These are phyloP conservation scores for Claviceps sp. DNA, from an alignment of 2,329 filamentous ascomycete species.

Conservation along the genomic window DNA sequence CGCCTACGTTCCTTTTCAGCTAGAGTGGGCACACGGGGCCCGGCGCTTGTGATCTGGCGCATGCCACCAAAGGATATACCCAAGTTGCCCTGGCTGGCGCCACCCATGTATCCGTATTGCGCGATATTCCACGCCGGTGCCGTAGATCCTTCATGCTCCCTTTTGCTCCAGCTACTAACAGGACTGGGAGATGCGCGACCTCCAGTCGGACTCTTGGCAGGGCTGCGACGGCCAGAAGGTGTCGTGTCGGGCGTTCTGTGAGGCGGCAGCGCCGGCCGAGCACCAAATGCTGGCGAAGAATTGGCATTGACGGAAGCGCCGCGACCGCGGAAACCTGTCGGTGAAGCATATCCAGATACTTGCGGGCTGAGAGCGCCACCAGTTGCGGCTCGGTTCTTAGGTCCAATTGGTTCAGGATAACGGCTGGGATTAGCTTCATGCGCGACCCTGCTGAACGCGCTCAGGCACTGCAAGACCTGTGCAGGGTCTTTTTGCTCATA, in stretches of 20 bases:
- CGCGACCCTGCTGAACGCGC: slow-evolving; percentile 81
- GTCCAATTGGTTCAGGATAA: slow-evolving; percentile 67
- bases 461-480: slow-evolving; percentile 85
- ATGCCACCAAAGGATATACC: slow-evolving; percentile 85
- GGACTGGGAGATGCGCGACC: slow-evolving; percentile 38
- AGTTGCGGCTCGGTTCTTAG: slow-evolving; percentile 38
- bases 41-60: slow-evolving; percentile 78
- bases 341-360: slow-evolving; percentile 42
- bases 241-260: slow-evolving; percentile 38
- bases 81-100: slow-evolving; percentile 88
- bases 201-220: slow-evolving; percentile 41
- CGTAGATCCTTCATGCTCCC: slow-evolving; percentile 65
- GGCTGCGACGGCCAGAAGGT: slow-evolving; percentile 44
- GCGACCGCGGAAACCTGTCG: slow-evolving; percentile 30
- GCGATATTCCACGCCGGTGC: slow-evolving; percentile 95
- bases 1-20: slow-evolving; percentile 69
- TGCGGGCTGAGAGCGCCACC: slow-evolving; percentile 49
- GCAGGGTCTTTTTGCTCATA: slow-evolving; percentile 93
- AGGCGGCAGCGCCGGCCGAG: slow-evolving; percentile 25
- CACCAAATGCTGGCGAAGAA: slow-evolving; percentile 35
- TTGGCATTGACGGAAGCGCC: slow-evolving; percentile 46
- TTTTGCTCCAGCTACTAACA: slow-evolving; percentile 85
- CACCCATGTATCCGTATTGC: slow-evolving; percentile 97
- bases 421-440: slow-evolving; percentile 57
- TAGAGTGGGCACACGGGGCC: slow-evolving; percentile 64